A percentile compares a stretch with the other conserved stretches of the same genome.
These are phyloP conservation scores for Solanum piurae DNA, from an alignment of 257 asterid genomes.

Conservation along the genomic window DNA sequence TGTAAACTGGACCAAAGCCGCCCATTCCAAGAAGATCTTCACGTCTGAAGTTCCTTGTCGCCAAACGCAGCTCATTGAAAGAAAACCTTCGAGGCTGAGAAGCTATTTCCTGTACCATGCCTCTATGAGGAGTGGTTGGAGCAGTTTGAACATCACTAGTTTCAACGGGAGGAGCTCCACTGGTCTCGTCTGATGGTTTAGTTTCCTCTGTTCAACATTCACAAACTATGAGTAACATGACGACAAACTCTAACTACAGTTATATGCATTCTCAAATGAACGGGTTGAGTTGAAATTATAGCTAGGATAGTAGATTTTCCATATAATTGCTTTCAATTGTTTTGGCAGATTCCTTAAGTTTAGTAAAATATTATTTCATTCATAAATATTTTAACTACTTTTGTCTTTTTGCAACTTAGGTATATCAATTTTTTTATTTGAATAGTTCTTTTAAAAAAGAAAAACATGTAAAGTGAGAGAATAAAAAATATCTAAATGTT, in stretches of 20 bases:
- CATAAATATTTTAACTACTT: background rate
- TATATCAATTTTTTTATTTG: too few relatives aligned
- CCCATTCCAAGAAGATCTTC: constrained; percentile 84
- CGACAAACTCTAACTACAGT: background rate
- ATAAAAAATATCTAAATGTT: too few relatives aligned
- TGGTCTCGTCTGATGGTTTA: constrained; percentile 45
- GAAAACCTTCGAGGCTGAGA: constrained; percentile 72
- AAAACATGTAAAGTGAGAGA: background rate
- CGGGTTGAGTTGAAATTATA: too few relatives aligned
- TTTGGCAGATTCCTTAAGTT: background rate
- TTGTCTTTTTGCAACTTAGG: background rate
- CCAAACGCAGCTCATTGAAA: constrained; percentile 53
- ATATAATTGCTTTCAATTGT: background rate
- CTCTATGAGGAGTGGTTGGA: constrained; percentile 52
- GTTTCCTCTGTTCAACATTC: constrained; percentile 42
- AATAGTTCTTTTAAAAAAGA: too few relatives aligned
- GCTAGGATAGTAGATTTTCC: background rate
- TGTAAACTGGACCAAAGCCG: constrained; percentile 85
- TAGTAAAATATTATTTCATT: too few relatives aligned
- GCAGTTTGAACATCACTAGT: constrained; percentile 34
- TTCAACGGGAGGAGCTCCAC: constrained; percentile 47
- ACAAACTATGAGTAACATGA: background rate
- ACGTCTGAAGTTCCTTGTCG: constrained; percentile 63
- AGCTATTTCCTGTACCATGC: constrained; percentile 56
- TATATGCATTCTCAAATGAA: background rate